Evolutionary conservation across 306 rosid species (phyloP).

Genomic region (Castanea sativa): DNA sequence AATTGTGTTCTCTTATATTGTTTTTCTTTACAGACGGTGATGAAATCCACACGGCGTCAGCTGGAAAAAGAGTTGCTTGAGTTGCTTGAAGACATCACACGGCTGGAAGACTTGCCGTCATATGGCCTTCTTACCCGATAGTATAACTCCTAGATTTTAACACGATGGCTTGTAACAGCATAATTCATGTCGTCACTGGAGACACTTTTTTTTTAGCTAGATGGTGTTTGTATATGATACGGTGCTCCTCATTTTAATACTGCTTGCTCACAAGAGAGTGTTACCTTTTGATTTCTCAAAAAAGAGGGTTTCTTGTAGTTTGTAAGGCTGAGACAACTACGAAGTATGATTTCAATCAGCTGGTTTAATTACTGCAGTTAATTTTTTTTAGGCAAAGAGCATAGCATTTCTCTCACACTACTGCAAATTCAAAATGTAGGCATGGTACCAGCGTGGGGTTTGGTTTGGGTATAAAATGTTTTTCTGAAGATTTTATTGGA

Average conservation of each 20-base stretch:
- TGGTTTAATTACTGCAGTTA: constrained; percentile 32
- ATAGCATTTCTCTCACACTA: constrained; percentile 14
- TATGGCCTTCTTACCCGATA: constrained; percentile 74
- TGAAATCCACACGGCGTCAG: constrained; percentile 91
- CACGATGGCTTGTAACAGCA: constrained; percentile 25
- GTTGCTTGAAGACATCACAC: constrained; percentile 59
- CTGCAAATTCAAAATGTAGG: constrained; percentile 30
- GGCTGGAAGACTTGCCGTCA: constrained; percentile 88
- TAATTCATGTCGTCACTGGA: constrained; percentile 11
- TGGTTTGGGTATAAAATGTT: background rate
- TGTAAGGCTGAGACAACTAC: constrained; percentile 26
- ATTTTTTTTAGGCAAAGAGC: constrained; percentile 26
- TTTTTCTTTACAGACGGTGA: constrained; percentile 67
- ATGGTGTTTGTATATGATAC: constrained; percentile 53
- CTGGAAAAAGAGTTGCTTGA: constrained; percentile 93
- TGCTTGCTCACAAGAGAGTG: constrained; percentile 30
- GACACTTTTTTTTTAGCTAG: constrained; percentile 23
- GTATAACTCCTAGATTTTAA: constrained; percentile 22
- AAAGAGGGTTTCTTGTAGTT: constrained; percentile 24
- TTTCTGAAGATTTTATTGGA: background rate
- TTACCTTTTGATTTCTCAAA: constrained; percentile 36
- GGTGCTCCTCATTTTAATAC: constrained; percentile 32
- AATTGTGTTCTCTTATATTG: constrained; percentile 1
- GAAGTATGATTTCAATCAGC: constrained; percentile 25
- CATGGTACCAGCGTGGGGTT: constrained; percentile 9